These are phyloP conservation scores for Sphaerulina vaccinii DNA, from an alignment of 2,329 filamentous ascomycete genomes.

Conservation along the genomic window DNA sequence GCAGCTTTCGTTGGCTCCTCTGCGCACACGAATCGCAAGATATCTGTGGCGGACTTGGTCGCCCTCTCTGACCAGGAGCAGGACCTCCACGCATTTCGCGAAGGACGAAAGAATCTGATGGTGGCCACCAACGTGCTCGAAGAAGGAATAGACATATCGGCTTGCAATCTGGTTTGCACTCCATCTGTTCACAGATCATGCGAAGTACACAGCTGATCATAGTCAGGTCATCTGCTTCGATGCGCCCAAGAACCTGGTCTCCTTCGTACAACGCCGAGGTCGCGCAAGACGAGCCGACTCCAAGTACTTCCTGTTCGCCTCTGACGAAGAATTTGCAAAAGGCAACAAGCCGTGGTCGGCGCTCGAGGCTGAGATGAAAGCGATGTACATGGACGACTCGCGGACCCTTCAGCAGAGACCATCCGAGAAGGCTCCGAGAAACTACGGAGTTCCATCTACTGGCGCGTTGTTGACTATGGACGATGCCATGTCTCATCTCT, in stretches of 20 bases:
- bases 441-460: constrained; percentile 46
- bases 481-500: constrained; percentile 71
- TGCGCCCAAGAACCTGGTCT: constrained; percentile 60
- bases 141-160: constrained; percentile 62
- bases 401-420: constrained; percentile 46
- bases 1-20: constrained; percentile 57
- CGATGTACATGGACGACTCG: constrained; percentile 64
- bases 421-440: constrained; percentile 42
- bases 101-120: constrained; percentile 56
- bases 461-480: constrained; percentile 69
- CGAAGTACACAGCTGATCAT: neutral
- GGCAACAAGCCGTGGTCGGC: constrained; percentile 57
- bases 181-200: neutral
- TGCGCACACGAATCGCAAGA: constrained; percentile 42
- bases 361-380: constrained; percentile 72
- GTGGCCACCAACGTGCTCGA: constrained; percentile 59
- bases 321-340: constrained; percentile 38
- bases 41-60: constrained; percentile 51
- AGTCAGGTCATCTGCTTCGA: constrained; percentile 59
- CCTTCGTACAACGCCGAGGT: constrained; percentile 65
- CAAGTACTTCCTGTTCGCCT: constrained; percentile 51
- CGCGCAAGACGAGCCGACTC: constrained; percentile 60
- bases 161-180: constrained; percentile 54
- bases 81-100: constrained; percentile 55
- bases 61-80: constrained; percentile 49